A percentile compares a stretch with the other conserved stretches of the same genome.
Conservation (phyloP, 2,329 filamentous ascomycete genomes). For the Zalaria sp. region DNA sequence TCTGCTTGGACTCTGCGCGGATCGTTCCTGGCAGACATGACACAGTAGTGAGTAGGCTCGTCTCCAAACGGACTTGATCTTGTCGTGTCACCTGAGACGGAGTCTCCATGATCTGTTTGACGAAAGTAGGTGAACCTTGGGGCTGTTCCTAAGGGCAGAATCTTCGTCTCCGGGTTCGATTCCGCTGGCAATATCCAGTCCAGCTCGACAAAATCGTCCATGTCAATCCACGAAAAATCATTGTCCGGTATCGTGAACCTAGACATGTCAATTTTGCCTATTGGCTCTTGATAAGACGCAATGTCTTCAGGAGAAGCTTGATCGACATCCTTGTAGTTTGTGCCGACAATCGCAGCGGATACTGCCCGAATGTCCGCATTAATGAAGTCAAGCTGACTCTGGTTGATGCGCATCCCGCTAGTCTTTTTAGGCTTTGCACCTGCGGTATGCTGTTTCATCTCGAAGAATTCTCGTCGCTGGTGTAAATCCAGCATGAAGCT, state of each 20-base stretch:
- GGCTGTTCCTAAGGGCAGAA: conserved; percentile 79
- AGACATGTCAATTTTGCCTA: conserved; percentile 46
- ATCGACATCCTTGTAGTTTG: conserved; percentile 62
- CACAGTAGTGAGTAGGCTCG: conserved; percentile 86
- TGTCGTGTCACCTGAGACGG: conserved; percentile 65
- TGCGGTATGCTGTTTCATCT: conserved; percentile 50
- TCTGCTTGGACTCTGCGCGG: conserved; percentile 78
- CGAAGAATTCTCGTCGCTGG: conserved; percentile 82
- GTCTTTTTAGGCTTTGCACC: conserved; percentile 64
- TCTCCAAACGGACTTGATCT: conserved; percentile 82
- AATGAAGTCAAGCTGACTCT: conserved; percentile 82
- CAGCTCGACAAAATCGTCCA: conserved; percentile 97
- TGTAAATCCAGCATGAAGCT: conserved; percentile 97
- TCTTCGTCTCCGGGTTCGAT: conserved; percentile 83
- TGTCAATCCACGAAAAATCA: conserved; percentile 93
- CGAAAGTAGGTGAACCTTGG: conserved; percentile 96
- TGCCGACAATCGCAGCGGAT: conserved; percentile 76
- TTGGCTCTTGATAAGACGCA: conserved; percentile 34
- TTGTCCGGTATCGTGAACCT: conserved; percentile 92
- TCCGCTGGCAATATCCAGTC: conserved; percentile 92
- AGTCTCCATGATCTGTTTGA: conserved; percentile 80
- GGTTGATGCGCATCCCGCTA: conserved; percentile 89
- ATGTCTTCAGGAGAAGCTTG: conserved; percentile 48
- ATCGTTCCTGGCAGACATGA: conserved; percentile 65
- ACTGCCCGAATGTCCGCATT: conserved; percentile 86